Percentiles rank a stretch among this genome's conserved stretches.
These are phyloP conservation scores for Aspergillus costaricaensis DNA, from an alignment of 2,329 filamentous ascomycete genomes.

Conservation along the genomic window DNA sequence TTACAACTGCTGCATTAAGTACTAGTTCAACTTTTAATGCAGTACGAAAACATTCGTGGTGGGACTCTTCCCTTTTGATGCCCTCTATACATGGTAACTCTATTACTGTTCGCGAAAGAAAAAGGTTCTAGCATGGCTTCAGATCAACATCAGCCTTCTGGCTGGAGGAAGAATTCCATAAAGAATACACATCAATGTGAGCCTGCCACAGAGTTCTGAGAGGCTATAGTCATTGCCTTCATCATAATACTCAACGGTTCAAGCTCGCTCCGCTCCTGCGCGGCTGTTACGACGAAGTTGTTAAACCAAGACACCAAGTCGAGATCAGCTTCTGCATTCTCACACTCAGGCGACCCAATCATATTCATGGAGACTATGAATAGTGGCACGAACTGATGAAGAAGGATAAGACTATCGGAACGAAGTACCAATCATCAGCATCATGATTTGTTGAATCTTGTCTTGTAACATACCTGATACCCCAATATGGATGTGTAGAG, in stretches of 20 bases:
- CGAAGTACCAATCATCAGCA: background rate
- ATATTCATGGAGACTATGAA: constrained; percentile 17
- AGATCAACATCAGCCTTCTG: too few species aligned
- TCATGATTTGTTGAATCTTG: background rate
- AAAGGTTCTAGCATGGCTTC: too few species aligned
- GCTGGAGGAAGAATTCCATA: too few species aligned
- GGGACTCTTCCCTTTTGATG: too few species aligned
- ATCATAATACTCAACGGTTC: background rate
- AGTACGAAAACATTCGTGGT: too few species aligned
- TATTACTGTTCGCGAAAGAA: too few species aligned
- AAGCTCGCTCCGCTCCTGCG: constrained; percentile 14
- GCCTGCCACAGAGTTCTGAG: background rate
- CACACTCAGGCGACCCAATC: constrained; percentile 11
- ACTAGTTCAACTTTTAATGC: too few species aligned
- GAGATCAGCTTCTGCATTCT: constrained; percentile 8
- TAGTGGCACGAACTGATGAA: constrained; percentile 20
- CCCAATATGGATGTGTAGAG: constrained; percentile 3
- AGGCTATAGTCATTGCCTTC: background rate
- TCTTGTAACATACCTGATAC: constrained; percentile 6
- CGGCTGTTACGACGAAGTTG: constrained; percentile 11
- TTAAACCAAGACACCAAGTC: constrained; percentile 13
- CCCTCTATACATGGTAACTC: too few species aligned
- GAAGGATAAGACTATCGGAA: constrained; percentile 13
- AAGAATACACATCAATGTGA: background rate
- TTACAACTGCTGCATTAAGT: too few species aligned